Percentiles rank a stretch among this genome's conserved stretches.
Evolutionary conservation across 2,329 filamentous ascomycete genomes (phyloP).

Genomic region (Colletotrichum sp.): DNA sequence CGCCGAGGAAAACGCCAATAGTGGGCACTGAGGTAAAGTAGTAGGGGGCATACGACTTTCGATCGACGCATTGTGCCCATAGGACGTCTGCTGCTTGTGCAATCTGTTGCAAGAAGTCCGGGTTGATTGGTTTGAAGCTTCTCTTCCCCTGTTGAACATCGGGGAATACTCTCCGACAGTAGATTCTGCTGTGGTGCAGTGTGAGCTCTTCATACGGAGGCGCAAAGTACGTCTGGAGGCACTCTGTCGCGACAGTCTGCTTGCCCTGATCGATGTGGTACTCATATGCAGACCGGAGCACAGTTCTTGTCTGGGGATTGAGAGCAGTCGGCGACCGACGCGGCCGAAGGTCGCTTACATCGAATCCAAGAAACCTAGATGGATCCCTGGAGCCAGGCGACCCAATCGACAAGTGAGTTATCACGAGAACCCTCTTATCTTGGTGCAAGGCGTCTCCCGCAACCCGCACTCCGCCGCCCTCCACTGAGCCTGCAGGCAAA

Average conservation of each 20-base stretch:
- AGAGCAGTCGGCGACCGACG: not conserved
- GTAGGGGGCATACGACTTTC: not conserved
- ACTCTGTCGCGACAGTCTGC: constrained; percentile 8
- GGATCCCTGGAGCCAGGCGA: constrained; percentile 7
- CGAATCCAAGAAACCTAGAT: constrained; percentile 12
- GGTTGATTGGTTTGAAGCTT: not conserved
- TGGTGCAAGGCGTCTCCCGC: not conserved
- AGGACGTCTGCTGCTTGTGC: not conserved
- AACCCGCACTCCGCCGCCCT: not conserved
- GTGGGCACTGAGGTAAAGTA: constrained; percentile 10
- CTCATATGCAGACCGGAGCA: not conserved
- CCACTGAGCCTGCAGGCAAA: not conserved
- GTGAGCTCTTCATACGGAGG: not conserved
- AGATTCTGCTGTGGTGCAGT: constrained; percentile 1
- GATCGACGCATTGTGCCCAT: not conserved
- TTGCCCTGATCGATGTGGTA: constrained; percentile 15
- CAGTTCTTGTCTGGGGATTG: not conserved
- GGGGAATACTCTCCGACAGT: constrained; percentile 2
- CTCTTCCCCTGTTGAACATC: not conserved
- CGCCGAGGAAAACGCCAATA: constrained; percentile 11
- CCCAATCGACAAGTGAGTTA: constrained; percentile 9
- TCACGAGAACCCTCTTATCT: not conserved
- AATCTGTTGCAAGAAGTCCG: not conserved
- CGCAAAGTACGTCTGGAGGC: not conserved
- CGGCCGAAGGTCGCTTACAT: constrained; percentile 2